These are phyloP conservation scores for Polytolypa hystricis DNA, from an alignment of 2,329 filamentous ascomycete genomes.

Conservation along the genomic window DNA sequence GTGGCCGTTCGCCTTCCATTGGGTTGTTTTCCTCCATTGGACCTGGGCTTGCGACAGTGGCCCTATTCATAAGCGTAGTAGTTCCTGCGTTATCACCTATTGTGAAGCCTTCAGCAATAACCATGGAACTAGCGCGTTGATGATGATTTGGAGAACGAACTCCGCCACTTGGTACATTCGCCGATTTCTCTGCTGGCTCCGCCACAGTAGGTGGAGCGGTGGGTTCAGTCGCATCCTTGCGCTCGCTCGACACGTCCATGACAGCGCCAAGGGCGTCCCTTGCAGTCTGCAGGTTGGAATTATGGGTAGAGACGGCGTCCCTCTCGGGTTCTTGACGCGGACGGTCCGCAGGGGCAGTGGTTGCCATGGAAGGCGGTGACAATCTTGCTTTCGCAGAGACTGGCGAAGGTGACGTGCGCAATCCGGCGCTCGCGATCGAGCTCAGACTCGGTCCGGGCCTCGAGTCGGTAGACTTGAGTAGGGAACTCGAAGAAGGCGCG, in stretches of 20 bases:
- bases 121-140: constrained; percentile 15
- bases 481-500: constrained; percentile 18
- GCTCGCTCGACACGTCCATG: constrained; percentile 24
- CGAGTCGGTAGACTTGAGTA: constrained; percentile 22
- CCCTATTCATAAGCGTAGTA: constrained; percentile 40
- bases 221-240: constrained; percentile 15
- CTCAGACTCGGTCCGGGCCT: constrained; percentile 28
- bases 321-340: constrained; percentile 22
- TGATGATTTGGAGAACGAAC: constrained; percentile 1
- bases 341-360: constrained; percentile 40
- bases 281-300: constrained; percentile 31
- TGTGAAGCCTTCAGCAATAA: constrained; percentile 32
- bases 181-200: constrained; percentile 36
- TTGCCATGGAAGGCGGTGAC: constrained; percentile 28
- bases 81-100: constrained; percentile 39
- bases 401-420: constrained; percentile 24
- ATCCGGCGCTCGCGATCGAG: constrained; percentile 33
- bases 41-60: constrained; percentile 37
- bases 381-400: constrained; percentile 26
- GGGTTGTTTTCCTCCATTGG: constrained; percentile 35
- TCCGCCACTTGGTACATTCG: constrained; percentile 37
- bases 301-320: constrained; percentile 13
- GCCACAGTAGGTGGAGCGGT: constrained; percentile 22
- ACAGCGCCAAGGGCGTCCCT: constrained; percentile 29
- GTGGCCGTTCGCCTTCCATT: constrained; percentile 32